These are phyloP conservation scores for Cutaneotrichosporon cavernicola DNA, from an alignment of 1,284 basidiomycete species.

Conservation along the genomic window DNA sequence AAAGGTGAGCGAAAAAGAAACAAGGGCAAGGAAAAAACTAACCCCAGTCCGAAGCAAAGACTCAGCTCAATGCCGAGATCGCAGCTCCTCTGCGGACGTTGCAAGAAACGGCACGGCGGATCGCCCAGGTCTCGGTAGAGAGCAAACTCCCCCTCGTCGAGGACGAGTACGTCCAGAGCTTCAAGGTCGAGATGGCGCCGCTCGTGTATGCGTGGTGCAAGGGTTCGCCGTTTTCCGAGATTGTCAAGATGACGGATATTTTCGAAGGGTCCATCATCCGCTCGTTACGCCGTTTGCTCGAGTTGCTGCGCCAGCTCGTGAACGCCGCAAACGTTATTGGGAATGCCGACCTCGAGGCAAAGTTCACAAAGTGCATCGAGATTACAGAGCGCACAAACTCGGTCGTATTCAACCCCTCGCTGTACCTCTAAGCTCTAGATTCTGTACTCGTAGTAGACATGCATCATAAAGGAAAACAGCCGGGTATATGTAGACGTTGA, in stretches of 20 bases:
- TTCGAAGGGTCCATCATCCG: slow-evolving; percentile 95
- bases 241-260: slow-evolving; percentile 88
- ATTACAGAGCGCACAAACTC: slow-evolving; percentile 88
- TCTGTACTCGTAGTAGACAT: not conserved
- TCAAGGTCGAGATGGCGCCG: slow-evolving; percentile 99
- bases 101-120: slow-evolving; percentile 91
- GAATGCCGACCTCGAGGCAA: slow-evolving; percentile 85
- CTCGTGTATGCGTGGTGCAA: slow-evolving; percentile 96
- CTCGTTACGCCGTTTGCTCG: slow-evolving; percentile 88
- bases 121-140: slow-evolving; percentile 93
- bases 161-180: slow-evolving; percentile 92
- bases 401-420: slow-evolving; percentile 80
- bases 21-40: not conserved
- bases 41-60: slow-evolving; percentile 76
- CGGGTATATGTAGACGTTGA: no score
- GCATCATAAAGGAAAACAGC: no score
- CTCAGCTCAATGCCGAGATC: slow-evolving; percentile 86
- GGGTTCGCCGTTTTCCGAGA: slow-evolving; percentile 92
- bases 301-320: slow-evolving; percentile 92
- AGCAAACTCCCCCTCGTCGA: slow-evolving; percentile 84
- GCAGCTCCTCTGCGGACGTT: slow-evolving; percentile 86
- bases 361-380: slow-evolving; percentile 82
- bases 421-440: slow-evolving; percentile 18
- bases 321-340: slow-evolving; percentile 94
- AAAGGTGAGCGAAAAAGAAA: slow-evolving; percentile 64